Evolutionary conservation across 192 early-diverging fungal species (phyloP), one percentile per base, ranked within the genome.

Genomic region (Phlyctochytrium bullatum): DNA sequence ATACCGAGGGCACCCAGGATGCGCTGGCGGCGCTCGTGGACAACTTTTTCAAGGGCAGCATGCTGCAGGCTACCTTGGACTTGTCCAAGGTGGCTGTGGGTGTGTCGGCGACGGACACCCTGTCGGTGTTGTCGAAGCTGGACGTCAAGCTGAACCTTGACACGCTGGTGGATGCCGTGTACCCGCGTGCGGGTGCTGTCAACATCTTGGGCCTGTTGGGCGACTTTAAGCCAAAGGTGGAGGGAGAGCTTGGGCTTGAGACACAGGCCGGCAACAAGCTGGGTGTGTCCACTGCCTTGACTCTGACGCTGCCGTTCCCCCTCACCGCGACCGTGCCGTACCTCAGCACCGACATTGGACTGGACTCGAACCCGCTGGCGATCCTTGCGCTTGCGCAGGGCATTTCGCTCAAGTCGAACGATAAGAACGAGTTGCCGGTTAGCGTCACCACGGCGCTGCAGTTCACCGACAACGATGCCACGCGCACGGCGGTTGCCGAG

Each of bases 311-410:
- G 12, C 54, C 54, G 16, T 57, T 57, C 27, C 14, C 54, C 25
- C 6, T 57, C 12, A 57, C 54, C 20, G 54, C 54, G 6, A 57
- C 16, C 14, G 6, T 57, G 10, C 12, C 12, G 20, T 57, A 57
- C 54, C 54, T 57, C 14, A 28, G 27, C 54, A 25, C 54, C 20
- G 25, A 57, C 54, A 10, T 57, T 28, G 54, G 54, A 10, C 54
- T 57, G 12, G 27, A 57, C 14, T 25, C 20, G 20, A 10, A 57
- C 54, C 54, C 54, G 4, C 27, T 57, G 20, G 54, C 54, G 54
- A 6, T 10, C 20, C 25, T 57, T 28, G 12, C 27, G 20, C 27
- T 57, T 6, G 12, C 54, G 16, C 10, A 10, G 4, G 54, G 54
- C 6, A 57, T 57, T 28, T 6, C 16, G 6, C 12, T 57, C 27